Conservation (phyloP, 176 grass and related monocot species). For the Aegilops sharonensis region DNA sequence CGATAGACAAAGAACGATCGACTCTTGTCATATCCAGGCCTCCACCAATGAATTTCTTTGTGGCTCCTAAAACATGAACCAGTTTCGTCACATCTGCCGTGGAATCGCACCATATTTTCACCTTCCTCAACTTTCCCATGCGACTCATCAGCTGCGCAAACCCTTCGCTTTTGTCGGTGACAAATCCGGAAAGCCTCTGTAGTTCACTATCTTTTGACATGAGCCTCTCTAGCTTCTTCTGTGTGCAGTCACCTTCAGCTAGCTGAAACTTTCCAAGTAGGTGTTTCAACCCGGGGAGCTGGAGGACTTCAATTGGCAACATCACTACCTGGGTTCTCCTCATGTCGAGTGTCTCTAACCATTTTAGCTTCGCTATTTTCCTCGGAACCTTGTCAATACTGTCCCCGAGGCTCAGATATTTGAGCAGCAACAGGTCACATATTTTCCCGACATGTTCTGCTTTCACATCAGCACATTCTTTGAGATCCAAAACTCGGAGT, state of each 20-base stretch:
- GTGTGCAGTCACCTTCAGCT: no score
- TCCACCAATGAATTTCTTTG: background rate
- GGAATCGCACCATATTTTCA: constrained; percentile 4
- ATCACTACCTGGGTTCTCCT: background rate
- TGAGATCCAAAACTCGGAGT: constrained; percentile 3
- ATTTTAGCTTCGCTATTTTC: background rate
- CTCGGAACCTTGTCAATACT: background rate
- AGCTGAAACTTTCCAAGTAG: constrained; percentile 1
- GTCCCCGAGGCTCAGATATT: constrained; percentile 5
- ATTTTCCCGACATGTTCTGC: background rate
- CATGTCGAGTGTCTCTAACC: constrained; percentile 19
- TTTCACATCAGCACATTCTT: background rate
- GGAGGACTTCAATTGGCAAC: background rate
- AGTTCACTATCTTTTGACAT: background rate
- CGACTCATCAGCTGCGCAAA: background rate
- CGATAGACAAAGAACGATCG: constrained; percentile 7
- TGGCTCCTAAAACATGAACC: background rate
- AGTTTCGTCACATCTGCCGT: background rate
- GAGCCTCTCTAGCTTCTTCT: background rate
- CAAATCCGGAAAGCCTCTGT: constrained; percentile 1
- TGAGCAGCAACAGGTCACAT: background rate
- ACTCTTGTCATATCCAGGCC: background rate
- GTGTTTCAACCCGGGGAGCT: background rate
- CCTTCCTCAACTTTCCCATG: background rate
- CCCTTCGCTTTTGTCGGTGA: background rate